Evolutionary conservation across 257 asterid species (phyloP).

Genomic region (Salvia miltiorrhiza): DNA sequence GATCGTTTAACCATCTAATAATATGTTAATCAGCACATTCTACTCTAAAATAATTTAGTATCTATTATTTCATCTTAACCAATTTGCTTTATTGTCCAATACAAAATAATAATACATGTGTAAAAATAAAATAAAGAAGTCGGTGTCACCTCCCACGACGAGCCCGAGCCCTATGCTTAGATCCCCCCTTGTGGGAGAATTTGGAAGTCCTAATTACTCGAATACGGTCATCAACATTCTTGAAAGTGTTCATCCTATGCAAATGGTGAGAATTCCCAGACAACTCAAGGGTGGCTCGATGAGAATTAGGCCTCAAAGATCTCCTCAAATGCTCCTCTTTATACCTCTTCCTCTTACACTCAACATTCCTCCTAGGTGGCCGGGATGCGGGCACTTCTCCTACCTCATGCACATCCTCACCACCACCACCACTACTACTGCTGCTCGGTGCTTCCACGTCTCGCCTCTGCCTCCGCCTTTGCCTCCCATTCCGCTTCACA

Average conservation of each 20-base stretch:
- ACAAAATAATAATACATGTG: neutral
- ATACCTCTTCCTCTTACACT: constrained; percentile 24
- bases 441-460: constrained; percentile 32
- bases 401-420: constrained; percentile 33
- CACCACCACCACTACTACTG: constrained; percentile 12
- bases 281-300: constrained; percentile 28
- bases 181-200: constrained; percentile 40
- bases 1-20: no score
- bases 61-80: no score
- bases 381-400: constrained; percentile 14
- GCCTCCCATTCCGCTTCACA: constrained; percentile 28
- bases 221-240: constrained; percentile 27
- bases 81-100: no score
- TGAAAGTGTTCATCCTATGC: constrained; percentile 19
- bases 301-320: constrained; percentile 54
- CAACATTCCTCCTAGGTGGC: constrained; percentile 21
- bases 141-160: constrained; percentile 14
- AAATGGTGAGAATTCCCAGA: constrained; percentile 21
- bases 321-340: constrained; percentile 52
- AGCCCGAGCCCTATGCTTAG: constrained; percentile 24
- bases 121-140: neutral
- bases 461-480: constrained; percentile 31
- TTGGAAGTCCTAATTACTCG: constrained; percentile 47
- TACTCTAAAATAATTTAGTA: no score
- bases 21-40: no score